These are phyloP conservation scores for Cyclostephanos invisitatus DNA, from an alignment of 108 stramenopile species.

Conservation along the genomic window DNA sequence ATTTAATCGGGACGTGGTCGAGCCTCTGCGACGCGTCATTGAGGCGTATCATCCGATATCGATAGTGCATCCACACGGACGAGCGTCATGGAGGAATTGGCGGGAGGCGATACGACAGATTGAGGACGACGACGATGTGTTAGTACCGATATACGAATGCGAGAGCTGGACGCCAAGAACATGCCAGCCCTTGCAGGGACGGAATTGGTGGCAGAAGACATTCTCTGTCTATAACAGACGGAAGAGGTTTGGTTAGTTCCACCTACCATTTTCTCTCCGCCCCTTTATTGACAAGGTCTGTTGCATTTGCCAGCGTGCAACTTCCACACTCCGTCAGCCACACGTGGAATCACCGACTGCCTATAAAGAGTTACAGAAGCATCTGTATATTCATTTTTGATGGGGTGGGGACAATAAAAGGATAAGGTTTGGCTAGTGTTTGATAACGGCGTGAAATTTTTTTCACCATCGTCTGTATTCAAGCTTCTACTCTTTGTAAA, in stretches of 20 bases:
- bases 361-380: no score
- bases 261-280: no score
- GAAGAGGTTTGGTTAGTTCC: not conserved
- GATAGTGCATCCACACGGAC: not conserved
- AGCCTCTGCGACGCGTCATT: constrained; percentile 13
- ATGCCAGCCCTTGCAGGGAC: not conserved
- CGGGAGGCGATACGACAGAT: not conserved
- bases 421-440: not conserved
- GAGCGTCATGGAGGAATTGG: not conserved
- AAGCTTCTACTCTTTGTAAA: no score
- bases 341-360: no score
- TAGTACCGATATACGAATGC: not conserved
- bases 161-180: not conserved
- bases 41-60: constrained; percentile 22
- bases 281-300: no score
- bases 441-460: no score
- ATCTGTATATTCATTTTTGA: no score
- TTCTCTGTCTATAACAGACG: not conserved
- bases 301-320: no score
- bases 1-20: constrained; percentile 11
- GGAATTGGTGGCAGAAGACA: not conserved
- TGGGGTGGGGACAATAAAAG: constrained; percentile 4
- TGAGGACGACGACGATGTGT: not conserved
- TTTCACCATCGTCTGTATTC: no score
- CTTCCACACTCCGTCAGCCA: no score